Evolutionary conservation across 768 basidiomycete species (phyloP).

Genomic region (Boletales sp.): DNA sequence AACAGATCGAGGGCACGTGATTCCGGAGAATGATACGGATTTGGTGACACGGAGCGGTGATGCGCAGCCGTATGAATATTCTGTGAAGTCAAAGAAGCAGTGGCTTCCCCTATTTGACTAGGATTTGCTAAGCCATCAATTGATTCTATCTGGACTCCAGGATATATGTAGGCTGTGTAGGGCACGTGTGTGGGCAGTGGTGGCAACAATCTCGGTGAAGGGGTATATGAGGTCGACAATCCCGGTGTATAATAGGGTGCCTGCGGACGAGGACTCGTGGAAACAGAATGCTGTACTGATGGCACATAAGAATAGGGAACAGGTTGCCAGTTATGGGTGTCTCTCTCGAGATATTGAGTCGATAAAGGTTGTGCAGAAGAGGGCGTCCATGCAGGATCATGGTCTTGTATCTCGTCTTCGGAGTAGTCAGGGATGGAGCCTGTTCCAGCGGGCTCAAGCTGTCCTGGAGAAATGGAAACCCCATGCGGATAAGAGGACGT

Average conservation of each 20-base stretch:
- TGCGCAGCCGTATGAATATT: constrained; percentile 57
- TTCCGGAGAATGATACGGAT: constrained; percentile 43
- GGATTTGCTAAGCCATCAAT: constrained; percentile 31
- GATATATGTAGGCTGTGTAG: constrained; percentile 12
- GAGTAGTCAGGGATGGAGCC: constrained; percentile 7
- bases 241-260: constrained; percentile 34
- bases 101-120: constrained; percentile 60
- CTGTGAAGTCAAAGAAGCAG: constrained; percentile 54
- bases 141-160: constrained; percentile 10
- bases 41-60: constrained; percentile 60
- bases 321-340: constrained; percentile 16
- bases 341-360: constrained; percentile 7
- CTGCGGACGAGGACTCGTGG: constrained; percentile 40
- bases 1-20: constrained; percentile 7
- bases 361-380: constrained; percentile 6
- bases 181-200: constrained; percentile 29
- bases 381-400: constrained; percentile 7
- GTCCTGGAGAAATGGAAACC: constrained; percentile 11
- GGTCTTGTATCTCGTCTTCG: constrained; percentile 9
- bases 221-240: constrained; percentile 28
- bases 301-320: constrained; percentile 31
- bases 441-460: constrained; percentile 23
- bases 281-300: constrained; percentile 47
- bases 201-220: constrained; percentile 24
- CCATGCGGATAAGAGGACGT: constrained; percentile 17